A percentile compares a stretch with the other conserved stretches of the same genome.
phyloP scores from a whole-genome alignment of 2,329 filamentous ascomycete species.

The Botrytis tulipae region DNA sequence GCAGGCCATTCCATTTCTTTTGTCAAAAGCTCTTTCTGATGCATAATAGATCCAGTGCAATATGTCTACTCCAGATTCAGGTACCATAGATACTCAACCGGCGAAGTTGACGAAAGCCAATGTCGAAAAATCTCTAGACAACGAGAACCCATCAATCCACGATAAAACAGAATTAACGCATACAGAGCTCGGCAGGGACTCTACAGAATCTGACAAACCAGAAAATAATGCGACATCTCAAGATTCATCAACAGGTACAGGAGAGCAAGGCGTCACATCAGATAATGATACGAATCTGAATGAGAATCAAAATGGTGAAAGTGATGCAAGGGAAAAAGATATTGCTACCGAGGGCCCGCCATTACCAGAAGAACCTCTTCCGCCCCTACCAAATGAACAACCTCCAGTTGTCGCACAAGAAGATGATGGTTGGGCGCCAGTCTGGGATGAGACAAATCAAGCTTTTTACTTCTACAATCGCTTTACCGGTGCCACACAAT shows the following conservation, averaged over 20 bases:
- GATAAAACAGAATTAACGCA: conserved; percentile 12
- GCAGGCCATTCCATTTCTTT: conserved; percentile 19
- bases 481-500: conserved; percentile 71
- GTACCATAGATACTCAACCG: conserved; percentile 15
- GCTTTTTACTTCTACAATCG: conserved; percentile 85
- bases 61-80: conserved; percentile 20
- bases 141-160: neutral
- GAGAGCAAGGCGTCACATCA: conserved; percentile 21
- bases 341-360: conserved; percentile 22
- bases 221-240: neutral
- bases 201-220: neutral
- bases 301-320: conserved; percentile 24
- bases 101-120: neutral
- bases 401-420: conserved; percentile 50
- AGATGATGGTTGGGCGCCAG: conserved; percentile 75
- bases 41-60: conserved; percentile 21
- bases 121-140: neutral
- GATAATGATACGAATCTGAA: conserved; percentile 22
- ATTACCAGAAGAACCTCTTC: conserved; percentile 40
- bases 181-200: neutral
- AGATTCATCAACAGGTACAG: neutral
- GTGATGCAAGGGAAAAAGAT: conserved; percentile 16
- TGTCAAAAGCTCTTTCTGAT: conserved; percentile 21
- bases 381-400: conserved; percentile 42
- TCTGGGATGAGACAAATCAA: conserved; percentile 68